Evolutionary conservation across 148 eudicot species (phyloP), one percentile per base, ranked within the genome.

Genomic region (Rhododendron vialii): DNA sequence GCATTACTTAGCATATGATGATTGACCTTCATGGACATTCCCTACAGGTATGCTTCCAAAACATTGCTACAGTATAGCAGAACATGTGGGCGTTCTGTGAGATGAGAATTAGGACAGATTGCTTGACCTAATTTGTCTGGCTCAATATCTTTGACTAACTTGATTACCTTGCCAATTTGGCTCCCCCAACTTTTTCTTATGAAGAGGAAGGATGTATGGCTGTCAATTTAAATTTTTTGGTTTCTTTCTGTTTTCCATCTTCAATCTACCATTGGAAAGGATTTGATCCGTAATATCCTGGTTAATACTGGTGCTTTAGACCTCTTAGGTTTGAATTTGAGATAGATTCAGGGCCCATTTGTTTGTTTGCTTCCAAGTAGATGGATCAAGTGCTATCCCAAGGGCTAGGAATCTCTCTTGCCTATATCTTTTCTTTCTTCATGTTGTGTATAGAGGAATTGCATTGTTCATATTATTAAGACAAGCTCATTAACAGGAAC

Each of bases 401-500:
- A 41, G 80, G 26, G 28, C 51, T 20, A 33, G 38, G 74, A n/a
- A 63, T 38, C 69, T 55, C 7, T 81, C 18, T 22, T 53, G 22
- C 85, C 55, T 18, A 7, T 2, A 73, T 69, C 43, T 74, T 47
- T 83, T 4, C 28, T 36, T 83, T 47, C 14, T 28, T 76, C 71
- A 13, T 30, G 10, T 14, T 71, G 41, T 47, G 22, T n/a, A n/a
- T 41, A 82, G 15, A 24, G 63, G 74, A 61, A 61, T 47, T 28
- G 38, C 41, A 7, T 26, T 30, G 17, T 33, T 86, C 33, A 11
- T 38, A 47, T 84, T 24, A 83, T 36, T 82, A 50, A 71, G 18
- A 36, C 59, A 36, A 85, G 11, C 18, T 80, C 17, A 24, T 92
- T 87, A 73, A 88, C 93, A 95, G 98, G 95, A 92, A 63, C 91